These are phyloP conservation scores for Stropharia rugosoannulata DNA, from an alignment of 768 basidiomycete genomes.

Conservation along the genomic window DNA sequence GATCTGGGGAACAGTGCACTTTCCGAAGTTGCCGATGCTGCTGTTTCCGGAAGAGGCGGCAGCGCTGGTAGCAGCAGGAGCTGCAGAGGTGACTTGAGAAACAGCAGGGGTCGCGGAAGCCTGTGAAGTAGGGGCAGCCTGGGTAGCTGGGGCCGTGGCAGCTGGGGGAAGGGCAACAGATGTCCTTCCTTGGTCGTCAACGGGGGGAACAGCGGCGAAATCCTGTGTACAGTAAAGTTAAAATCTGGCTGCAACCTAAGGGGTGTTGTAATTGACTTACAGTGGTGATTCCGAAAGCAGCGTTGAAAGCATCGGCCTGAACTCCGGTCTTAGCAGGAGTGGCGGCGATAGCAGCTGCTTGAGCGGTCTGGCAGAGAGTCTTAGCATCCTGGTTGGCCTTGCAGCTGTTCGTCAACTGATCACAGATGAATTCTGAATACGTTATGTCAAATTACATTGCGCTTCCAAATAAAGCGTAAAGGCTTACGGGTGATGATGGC, in stretches of 20 bases:
- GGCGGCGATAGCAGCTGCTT: constrained; percentile 37
- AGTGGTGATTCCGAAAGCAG: constrained; percentile 38
- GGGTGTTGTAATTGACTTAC: constrained; percentile 20
- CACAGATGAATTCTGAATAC: constrained; percentile 47
- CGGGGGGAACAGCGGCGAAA: constrained; percentile 34
- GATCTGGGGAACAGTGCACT: constrained; percentile 53
- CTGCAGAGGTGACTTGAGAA: constrained; percentile 2
- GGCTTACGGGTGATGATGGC: constrained; percentile 48
- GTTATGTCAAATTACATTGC: neutral
- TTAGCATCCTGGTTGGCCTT: constrained; percentile 54
- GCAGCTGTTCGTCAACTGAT: constrained; percentile 50
- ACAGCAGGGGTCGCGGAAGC: constrained; percentile 29
- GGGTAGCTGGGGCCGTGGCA: constrained; percentile 29
- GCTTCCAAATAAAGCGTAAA: neutral
- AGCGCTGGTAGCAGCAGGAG: constrained; percentile 19
- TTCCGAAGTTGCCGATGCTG: constrained; percentile 45
- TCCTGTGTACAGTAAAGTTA: constrained; percentile 21
- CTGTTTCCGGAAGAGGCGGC: constrained; percentile 19
- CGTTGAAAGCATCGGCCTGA: constrained; percentile 56
- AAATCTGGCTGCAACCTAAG: neutral
- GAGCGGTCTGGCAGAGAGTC: constrained; percentile 43
- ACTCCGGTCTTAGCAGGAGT: constrained; percentile 43
- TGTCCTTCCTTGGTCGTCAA: constrained; percentile 37
- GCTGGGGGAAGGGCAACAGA: constrained; percentile 17
- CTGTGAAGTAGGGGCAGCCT: constrained; percentile 5